Percentiles rank a stretch among this genome's conserved stretches.
These are phyloP conservation scores for Chiua sp. DNA, from an alignment of 1,284 basidiomycete species.

Conservation along the genomic window DNA sequence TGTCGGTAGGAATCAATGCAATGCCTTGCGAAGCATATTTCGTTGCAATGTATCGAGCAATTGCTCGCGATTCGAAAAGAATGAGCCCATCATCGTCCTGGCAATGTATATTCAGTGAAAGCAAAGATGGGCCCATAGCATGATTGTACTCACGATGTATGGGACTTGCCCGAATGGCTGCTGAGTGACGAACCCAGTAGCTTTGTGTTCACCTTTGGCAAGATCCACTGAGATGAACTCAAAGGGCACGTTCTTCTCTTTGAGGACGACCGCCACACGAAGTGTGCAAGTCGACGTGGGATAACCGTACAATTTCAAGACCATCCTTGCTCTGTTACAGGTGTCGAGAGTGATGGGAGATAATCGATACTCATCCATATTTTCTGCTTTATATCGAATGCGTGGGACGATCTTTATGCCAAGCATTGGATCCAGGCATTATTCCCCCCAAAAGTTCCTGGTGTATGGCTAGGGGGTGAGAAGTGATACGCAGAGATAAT, in stretches of 20 bases:
- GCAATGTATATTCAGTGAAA: neutral
- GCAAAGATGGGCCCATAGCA: neutral
- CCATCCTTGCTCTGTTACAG: slow-evolving; percentile 40
- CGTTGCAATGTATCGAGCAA: slow-evolving; percentile 44
- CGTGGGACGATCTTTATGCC: slow-evolving; percentile 3
- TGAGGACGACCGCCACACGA: slow-evolving; percentile 48
- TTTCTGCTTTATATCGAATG: slow-evolving; percentile 14
- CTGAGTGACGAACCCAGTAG: slow-evolving; percentile 45
- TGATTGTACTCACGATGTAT: slow-evolving; percentile 42
- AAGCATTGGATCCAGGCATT: neutral
- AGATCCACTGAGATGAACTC: slow-evolving; percentile 51
- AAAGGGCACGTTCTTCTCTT: slow-evolving; percentile 57
- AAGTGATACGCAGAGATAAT: neutral
- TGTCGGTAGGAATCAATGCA: slow-evolving; percentile 38
- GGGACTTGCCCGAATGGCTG: slow-evolving; percentile 73
- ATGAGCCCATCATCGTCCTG: slow-evolving; percentile 42
- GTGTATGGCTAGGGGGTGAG: neutral
- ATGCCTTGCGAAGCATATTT: slow-evolving; percentile 39
- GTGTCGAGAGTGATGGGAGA: neutral
- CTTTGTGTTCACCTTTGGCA: slow-evolving; percentile 51
- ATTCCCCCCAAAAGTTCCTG: neutral
- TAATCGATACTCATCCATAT: neutral
- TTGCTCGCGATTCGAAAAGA: slow-evolving; percentile 49
- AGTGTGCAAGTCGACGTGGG: slow-evolving; percentile 48
- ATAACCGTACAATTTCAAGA: slow-evolving; percentile 53